Conservation (phyloP, 768 basidiomycete genomes). For the Mycena chlorophos region DNA sequence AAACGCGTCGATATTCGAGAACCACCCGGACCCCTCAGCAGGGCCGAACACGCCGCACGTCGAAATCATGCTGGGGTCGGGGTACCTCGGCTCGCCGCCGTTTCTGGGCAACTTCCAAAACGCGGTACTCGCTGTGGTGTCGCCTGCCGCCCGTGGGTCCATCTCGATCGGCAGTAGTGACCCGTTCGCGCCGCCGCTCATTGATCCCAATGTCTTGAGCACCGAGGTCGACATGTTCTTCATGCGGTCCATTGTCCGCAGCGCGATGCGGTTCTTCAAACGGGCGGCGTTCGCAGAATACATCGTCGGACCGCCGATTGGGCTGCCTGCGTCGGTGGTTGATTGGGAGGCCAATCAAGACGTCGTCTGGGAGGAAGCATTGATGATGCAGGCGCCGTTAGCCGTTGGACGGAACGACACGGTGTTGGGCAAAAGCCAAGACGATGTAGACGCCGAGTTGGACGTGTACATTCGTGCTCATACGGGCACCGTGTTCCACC, state of each 20-base stretch:
- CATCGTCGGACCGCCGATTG: slow-evolving; percentile 10
- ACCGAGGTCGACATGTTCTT: slow-evolving; percentile 24
- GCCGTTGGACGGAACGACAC: too few species aligned
- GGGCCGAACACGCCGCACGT: slow-evolving; percentile 11
- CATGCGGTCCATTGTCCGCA: slow-evolving; percentile 25
- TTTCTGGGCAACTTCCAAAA: background rate
- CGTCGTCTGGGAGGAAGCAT: too few species aligned
- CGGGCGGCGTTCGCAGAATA: slow-evolving; percentile 26
- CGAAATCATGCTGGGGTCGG: background rate
- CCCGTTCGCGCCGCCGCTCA: slow-evolving; percentile 42
- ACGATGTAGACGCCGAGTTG: slow-evolving; percentile 30
- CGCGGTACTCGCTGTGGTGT: background rate
- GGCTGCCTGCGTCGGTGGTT: slow-evolving; percentile 3
- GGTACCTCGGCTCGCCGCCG: background rate
- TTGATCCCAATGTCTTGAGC: slow-evolving; percentile 46
- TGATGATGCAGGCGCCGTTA: too few species aligned
- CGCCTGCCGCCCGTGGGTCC: slow-evolving; percentile 27
- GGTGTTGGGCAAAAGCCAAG: background rate
- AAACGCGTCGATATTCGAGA: background rate
- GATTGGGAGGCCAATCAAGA: too few species aligned
- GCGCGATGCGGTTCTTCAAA: slow-evolving; percentile 20
- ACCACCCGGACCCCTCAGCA: background rate
- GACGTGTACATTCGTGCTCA: slow-evolving; percentile 26
- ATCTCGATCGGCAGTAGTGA: slow-evolving; percentile 38
- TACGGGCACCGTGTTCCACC: slow-evolving; percentile 31